Evolutionary conservation across 192 early-diverging fungal species (phyloP).

Genomic region (Linnemannia zychae): DNA sequence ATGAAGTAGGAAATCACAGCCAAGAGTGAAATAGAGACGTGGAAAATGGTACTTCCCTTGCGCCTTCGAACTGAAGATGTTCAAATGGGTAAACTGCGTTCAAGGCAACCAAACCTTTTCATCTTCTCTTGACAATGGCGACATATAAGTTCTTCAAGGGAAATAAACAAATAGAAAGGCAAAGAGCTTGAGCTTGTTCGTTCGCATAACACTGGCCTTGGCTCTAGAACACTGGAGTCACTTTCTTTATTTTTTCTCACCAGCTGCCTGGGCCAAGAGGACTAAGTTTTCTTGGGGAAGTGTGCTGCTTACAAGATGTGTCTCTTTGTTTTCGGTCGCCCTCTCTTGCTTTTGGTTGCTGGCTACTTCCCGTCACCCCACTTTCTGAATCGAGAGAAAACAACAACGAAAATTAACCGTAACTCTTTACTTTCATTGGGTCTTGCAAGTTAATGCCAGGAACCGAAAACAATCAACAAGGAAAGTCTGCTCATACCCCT

Average conservation of each 20-base stretch:
- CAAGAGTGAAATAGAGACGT: not conserved
- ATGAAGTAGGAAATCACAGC: not conserved
- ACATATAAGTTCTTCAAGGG: not conserved
- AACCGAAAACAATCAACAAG: not conserved
- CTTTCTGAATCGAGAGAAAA: not conserved
- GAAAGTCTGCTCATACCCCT: not conserved
- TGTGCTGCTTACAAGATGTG: not conserved
- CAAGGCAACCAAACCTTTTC: not conserved
- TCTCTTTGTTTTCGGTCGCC: not conserved
- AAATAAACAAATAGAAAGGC: not conserved
- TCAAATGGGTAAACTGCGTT: not conserved
- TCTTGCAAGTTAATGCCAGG: not conserved
- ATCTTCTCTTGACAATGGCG: not conserved
- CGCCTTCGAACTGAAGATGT: not conserved
- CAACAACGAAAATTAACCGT: not conserved
- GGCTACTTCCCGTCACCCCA: too few species aligned
- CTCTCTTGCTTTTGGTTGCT: not conserved
- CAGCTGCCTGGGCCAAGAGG: not conserved
- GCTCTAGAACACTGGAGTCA: not conserved
- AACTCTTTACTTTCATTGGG: not conserved
- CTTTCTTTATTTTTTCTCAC: not conserved
- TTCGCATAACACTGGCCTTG: not conserved
- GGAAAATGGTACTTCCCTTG: not conserved
- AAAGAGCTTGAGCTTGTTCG: not conserved
- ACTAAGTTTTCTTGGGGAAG: too few species aligned